Evolutionary conservation across 805 yeast species (phyloP), one percentile per base, ranked within the genome.

Genomic region (Yarrowia sp.): DNA sequence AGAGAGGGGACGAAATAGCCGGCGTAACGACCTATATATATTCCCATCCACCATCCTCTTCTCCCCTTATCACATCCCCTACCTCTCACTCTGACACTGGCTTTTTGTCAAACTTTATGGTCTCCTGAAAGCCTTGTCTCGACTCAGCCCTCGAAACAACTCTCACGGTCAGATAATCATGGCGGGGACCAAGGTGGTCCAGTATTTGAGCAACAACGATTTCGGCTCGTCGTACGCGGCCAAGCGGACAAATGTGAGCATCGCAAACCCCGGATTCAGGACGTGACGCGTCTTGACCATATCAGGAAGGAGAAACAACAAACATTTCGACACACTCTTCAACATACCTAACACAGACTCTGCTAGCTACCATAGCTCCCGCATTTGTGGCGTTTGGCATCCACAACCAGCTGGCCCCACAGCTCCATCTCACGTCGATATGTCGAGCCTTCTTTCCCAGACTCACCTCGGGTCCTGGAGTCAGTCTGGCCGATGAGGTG

Each of bases 141-240:
- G 52, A 59, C 65, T 22, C 65, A 56, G 48, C 43, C 61, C 67
- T 36, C 50, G 70, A 50, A 63, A 69, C 42, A 46, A 70, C 56
- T 46, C 48, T 61, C 55, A 50, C 68, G 69, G 55, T 45, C 26
- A 48, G 58, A 58, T 15, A 61, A 67, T 42, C 68, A 68, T 40
- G 70, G 68, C 26, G 71, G 72, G 61, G 48, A 59, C 53, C 71
- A 70, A 38, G 66, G 72, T 11, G 72, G 67, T 49, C 56, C 61
- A 48, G 26, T 63, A 49, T 15, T 16, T 48, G 42, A 35, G 42
- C 56, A 43, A 16, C 41, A 35, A 59, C 67, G 46, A 36, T 12
- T 35, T 43, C 9, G 52, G 65, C 14, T 19, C 11, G 65, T 35
- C 65, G 14, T 59, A 43, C 42, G 38, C 52, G 43, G 46, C 65